These are phyloP conservation scores for Axilococcus clingmanii DNA, from an alignment of 139 green algal genomes.

Conservation along the genomic window DNA sequence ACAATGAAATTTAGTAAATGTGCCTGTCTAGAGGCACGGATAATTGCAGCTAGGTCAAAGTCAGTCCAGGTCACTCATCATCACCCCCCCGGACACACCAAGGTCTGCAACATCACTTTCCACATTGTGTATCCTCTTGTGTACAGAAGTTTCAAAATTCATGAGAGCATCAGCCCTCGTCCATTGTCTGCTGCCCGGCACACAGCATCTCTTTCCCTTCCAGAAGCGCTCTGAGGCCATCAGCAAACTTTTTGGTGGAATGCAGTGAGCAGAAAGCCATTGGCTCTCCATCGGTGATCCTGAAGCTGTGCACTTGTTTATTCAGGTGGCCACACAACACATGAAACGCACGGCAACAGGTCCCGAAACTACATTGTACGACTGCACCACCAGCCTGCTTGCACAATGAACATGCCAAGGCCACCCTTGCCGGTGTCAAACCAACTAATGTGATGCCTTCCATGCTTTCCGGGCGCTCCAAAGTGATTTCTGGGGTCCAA, in stretches of 20 bases:
- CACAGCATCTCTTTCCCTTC: background rate
- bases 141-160: too few species aligned
- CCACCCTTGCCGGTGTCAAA: constrained; percentile 11
- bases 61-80: too few species aligned
- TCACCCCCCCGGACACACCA: too few species aligned
- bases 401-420: constrained; percentile 26
- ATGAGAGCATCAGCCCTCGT: too few species aligned
- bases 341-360: constrained; percentile 27
- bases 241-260: constrained; percentile 2
- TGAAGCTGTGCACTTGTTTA: constrained; percentile 7
- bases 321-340: constrained; percentile 20
- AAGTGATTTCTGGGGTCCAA: constrained; percentile 24
- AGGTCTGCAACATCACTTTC: too few species aligned
- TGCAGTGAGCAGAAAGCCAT: constrained; percentile 29
- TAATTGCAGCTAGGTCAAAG: too few species aligned
- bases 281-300: constrained; percentile 19
- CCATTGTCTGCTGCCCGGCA: too few species aligned
- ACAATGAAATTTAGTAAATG: too few species aligned
- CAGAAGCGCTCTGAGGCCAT: background rate
- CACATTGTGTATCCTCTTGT: too few species aligned
- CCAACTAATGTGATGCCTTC: constrained; percentile 11
- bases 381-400: constrained; percentile 28
- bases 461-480: constrained; percentile 16
- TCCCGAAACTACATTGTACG: constrained; percentile 28
- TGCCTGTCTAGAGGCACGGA: too few species aligned